Evolutionary conservation across 202 grass and related monocot genomes (phyloP).

Genomic region (Carex sylvatica): DNA sequence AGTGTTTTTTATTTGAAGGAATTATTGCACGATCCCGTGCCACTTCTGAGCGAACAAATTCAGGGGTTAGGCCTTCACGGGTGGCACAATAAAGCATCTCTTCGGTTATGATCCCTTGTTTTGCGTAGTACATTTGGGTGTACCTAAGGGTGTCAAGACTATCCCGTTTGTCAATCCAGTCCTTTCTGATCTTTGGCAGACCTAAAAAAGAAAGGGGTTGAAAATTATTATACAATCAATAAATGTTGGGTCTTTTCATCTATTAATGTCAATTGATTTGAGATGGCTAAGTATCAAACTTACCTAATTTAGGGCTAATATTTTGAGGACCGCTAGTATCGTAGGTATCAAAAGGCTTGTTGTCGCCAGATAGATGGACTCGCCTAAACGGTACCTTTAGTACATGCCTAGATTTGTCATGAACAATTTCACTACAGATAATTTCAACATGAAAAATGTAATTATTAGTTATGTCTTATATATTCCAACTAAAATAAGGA

Average conservation of each 20-base stretch:
- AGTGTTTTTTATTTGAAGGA: slow-evolving; percentile 90
- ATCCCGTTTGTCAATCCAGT: slow-evolving; percentile 87
- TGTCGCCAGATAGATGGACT: slow-evolving; percentile 77
- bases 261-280: neutral
- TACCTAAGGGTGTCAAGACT: slow-evolving; percentile 60
- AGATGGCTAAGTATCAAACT: slow-evolving; percentile 26
- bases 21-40: slow-evolving; percentile 88
- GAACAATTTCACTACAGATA: slow-evolving; percentile 78
- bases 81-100: slow-evolving; percentile 95
- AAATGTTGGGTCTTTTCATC: neutral
- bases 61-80: slow-evolving; percentile 86
- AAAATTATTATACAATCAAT: neutral
- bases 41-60: slow-evolving; percentile 90
- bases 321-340: slow-evolving; percentile 97
- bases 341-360: slow-evolving; percentile 79
- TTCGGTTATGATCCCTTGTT: slow-evolving; percentile 91
- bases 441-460: slow-evolving; percentile 29
- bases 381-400: slow-evolving; percentile 85
- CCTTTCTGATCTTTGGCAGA: slow-evolving; percentile 91
- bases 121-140: slow-evolving; percentile 98
- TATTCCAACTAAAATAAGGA: neutral
- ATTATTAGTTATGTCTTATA: neutral
- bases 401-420: slow-evolving; percentile 76
- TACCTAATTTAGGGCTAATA: slow-evolving; percentile 67
- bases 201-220: slow-evolving; percentile 41